A percentile compares a stretch with the other conserved stretches of the same genome.
These are phyloP conservation scores for Ustilago vetiveriae DNA, from an alignment of 1,284 basidiomycete genomes.

Conservation along the genomic window DNA sequence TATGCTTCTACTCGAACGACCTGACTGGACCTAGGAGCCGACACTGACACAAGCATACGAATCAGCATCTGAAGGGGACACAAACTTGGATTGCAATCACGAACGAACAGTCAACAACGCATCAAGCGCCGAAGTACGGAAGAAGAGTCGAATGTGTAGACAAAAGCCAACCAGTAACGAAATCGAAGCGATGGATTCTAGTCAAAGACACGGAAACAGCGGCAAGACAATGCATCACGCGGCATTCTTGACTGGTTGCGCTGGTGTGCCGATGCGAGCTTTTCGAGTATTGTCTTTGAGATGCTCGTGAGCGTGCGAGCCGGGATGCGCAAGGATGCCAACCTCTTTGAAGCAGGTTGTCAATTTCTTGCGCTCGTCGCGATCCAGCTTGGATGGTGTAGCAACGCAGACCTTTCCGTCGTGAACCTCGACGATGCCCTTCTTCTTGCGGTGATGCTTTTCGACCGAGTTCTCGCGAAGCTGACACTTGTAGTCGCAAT, in stretches of 20 bases:
- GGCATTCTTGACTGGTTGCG: too few species aligned
- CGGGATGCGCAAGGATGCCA: constrained; percentile 9
- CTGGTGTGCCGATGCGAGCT: not conserved
- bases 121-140: too few species aligned
- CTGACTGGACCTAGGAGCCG: constrained; percentile 22
- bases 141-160: too few species aligned
- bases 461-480: constrained; percentile 30
- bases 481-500: constrained; percentile 49
- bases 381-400: constrained; percentile 29
- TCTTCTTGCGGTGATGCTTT: constrained; percentile 31
- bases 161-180: not conserved
- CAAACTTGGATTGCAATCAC: constrained; percentile 4
- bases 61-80: not conserved
- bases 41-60: constrained; percentile 7
- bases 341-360: constrained; percentile 16
- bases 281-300: too few species aligned
- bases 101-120: constrained; percentile 1
- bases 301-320: not conserved
- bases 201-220: too few species aligned
- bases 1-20: constrained; percentile 37
- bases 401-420: constrained; percentile 33
- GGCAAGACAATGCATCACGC: too few species aligned
- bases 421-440: constrained; percentile 31
- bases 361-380: constrained; percentile 28
- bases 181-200: constrained; percentile 9